Evolutionary conservation across 306 rosid genomes (phyloP), one percentile per base, ranked within the genome.

Genomic region (Trifolium pratense): DNA sequence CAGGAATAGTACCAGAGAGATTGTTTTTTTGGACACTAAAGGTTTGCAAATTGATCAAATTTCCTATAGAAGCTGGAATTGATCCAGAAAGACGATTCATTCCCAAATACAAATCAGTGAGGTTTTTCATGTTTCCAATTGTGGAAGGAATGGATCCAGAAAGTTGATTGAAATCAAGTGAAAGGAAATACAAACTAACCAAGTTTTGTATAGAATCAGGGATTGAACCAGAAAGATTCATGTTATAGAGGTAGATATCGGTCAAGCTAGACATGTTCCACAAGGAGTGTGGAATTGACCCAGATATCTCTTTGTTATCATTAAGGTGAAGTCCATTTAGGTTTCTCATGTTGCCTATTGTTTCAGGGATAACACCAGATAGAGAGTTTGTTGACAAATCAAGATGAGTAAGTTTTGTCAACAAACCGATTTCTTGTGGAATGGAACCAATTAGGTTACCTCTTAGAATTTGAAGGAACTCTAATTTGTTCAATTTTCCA

Each of bases 341-440:
- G 2, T 29, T 45, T 4, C 20, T 68, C 76, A 81, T 2, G 49
- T 77, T 77, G 6, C 70, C 79, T 7, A 77, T 73, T 43, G 82
- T 26, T 20, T 43, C 18, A 21, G 85, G 85, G 21, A 82, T 71
- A 5, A 18, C 1, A 42, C 76, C 84, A 16, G 16, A 49, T 13
- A 71, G 40, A 21, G 9, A 10, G 34, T 82, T 82, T 0, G 0
- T 0, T 39, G 72, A 66, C 43, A 83, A 61, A 25, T 75, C 81
- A 20, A 83, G 6, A 12, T 6, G 0, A 8, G 0, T 0, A 8
- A 83, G 73, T 1, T 75, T 64, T 39, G 70, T 42, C 70, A 83
- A 23, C 62, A 75, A 65, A 25, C 86, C 86, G 14, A 79, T 73
- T 77, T 80, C 80, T 45, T 7, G 21, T 0, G 87, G 83, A 37